Evolutionary conservation across 2,329 filamentous ascomycete genomes (phyloP), one percentile per base, ranked within the genome.

Genomic region (Neonectria magnoliae): DNA sequence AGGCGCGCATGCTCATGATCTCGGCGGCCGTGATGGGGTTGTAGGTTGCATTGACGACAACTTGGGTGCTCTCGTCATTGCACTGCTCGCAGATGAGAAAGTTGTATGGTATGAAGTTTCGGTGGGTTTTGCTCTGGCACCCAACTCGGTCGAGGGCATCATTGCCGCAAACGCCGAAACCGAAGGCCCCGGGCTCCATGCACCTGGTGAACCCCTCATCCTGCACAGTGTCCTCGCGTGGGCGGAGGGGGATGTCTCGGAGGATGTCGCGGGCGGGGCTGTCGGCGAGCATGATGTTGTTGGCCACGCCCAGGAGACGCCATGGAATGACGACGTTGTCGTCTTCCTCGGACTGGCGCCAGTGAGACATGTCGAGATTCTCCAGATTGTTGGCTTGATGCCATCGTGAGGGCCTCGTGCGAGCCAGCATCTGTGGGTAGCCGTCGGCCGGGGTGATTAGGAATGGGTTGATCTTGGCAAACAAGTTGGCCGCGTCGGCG

Each of bases 1-100:
- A 81, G 44, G 73, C 73, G 4, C 81, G 76, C 71, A 81, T 75
- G 33, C 36, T 51, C n/a, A 76, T 31, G n/a, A 80, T 59, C 33
- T 78, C 75, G 5, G 20, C 29, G 10, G 18, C 31, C 1, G 60
- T 64, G 41, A 77, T 42, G 42, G 64, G 44, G n/a, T 53, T 59
- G 7, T n/a, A 31, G 1, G 60, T 8, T 7, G 48, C 61, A 1
- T 57, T 16, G 38, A 70, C 63, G 44, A 79, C 62, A 7, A 67
- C 48, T 4, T 29, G 22, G 14, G 67, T 66, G 64, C 67, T 72
- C 2, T 16, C n/a, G 1, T 55, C 7, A 53, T 75, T 57, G 67
- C 81, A 82, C 1, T 44, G 29, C 7, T 53, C 29, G 51, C 71
- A 73, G 41, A 73, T 41, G 7, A 71, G 68, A 42, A 69, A 71